phyloP scores from a whole-genome alignment of 345 rosid species.

The Acer yangbiense region DNA sequence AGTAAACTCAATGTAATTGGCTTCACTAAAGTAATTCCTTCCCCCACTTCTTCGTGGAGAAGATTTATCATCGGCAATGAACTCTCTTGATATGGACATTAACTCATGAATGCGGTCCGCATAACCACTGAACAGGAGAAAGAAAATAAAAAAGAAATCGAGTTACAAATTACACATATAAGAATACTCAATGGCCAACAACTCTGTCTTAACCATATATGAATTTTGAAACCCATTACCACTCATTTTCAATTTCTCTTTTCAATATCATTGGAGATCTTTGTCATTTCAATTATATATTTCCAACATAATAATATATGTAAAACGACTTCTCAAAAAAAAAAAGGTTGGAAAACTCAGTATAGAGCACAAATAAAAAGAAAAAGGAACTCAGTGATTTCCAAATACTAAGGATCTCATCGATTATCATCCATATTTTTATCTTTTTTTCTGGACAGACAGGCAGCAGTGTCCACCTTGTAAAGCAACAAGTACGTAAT shows the following conservation, averaged over 20 bases:
- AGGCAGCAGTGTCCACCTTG: neutral
- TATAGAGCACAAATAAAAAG: conserved; percentile 3
- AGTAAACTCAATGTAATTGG: conserved; percentile 88
- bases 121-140: conserved; percentile 70
- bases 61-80: conserved; percentile 58
- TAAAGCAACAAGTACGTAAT: conserved; percentile 8
- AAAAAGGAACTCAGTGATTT: neutral
- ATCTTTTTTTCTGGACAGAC: neutral
- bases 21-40: conserved; percentile 78
- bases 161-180: conserved; percentile 12
- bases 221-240: neutral
- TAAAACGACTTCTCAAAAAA: neutral
- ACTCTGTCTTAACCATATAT: neutral
- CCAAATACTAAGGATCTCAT: neutral
- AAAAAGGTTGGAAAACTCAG: conserved; percentile 1
- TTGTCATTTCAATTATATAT: neutral
- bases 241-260: neutral
- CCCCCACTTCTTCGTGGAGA: conserved; percentile 69
- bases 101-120: conserved; percentile 97
- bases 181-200: neutral
- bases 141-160: conserved; percentile 24
- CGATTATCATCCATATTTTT: neutral
- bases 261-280: neutral
- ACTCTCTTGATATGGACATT: conserved; percentile 82
- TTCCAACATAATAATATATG: neutral